These are phyloP conservation scores for Pulveroboletus frians DNA, from an alignment of 768 basidiomycete species.

Conservation along the genomic window DNA sequence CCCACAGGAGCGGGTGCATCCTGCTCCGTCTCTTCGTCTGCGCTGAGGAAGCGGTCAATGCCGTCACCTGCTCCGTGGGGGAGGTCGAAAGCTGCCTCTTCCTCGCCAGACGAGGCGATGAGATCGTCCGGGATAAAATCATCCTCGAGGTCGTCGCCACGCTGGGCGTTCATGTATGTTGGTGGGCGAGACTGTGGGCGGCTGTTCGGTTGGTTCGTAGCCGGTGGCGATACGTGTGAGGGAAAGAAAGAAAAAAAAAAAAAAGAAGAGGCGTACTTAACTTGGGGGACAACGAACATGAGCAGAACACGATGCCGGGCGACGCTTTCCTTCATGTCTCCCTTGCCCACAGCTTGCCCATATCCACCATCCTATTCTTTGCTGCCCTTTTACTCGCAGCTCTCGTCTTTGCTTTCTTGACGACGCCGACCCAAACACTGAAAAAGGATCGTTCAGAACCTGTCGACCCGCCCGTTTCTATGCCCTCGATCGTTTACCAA, in stretches of 20 bases:
- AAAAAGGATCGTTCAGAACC: background rate
- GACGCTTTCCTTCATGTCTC: constrained; percentile 7
- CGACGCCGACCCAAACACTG: background rate
- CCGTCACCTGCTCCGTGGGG: constrained; percentile 32
- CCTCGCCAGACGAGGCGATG: constrained; percentile 60
- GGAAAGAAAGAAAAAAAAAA: background rate
- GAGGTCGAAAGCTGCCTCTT: constrained; percentile 30
- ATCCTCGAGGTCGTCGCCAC: constrained; percentile 80
- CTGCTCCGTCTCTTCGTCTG: constrained; percentile 40
- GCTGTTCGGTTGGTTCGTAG: too few relatives aligned
- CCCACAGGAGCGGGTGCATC: constrained; percentile 24
- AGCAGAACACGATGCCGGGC: constrained; percentile 19
- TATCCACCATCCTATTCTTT: background rate
- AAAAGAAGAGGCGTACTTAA: background rate
- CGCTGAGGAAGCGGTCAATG: constrained; percentile 38
- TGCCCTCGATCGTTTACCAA: constrained; percentile 18
- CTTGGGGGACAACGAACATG: constrained; percentile 24
- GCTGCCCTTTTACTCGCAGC: constrained; percentile 3
- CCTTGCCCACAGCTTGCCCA: constrained; percentile 9
- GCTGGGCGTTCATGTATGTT: constrained; percentile 30
- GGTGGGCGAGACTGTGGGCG: background rate
- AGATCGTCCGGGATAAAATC: constrained; percentile 70
- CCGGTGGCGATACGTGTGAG: background rate
- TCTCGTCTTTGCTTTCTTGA: constrained; percentile 2
- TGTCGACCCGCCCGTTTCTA: background rate